Conservation (phyloP, 2,329 filamentous ascomycete genomes). For the Furcasterigmium sp. region DNA sequence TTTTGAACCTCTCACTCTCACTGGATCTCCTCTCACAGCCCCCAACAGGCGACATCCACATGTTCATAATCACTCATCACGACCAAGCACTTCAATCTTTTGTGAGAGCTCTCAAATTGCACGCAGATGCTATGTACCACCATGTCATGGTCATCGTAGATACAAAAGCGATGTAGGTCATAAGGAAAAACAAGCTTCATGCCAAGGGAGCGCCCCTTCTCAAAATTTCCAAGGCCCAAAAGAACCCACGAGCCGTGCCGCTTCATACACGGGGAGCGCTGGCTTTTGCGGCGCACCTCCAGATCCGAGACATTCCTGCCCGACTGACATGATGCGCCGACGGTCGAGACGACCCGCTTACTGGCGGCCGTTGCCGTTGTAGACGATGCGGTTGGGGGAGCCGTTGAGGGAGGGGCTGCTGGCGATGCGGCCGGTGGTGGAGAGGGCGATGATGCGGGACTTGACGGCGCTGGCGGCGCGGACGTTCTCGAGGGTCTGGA, state of each 20-base stretch:
- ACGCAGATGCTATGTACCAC: background rate
- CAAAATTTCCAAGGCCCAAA: background rate
- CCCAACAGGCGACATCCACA: too few species aligned
- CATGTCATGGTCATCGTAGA: background rate
- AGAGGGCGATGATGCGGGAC: conserved; percentile 33
- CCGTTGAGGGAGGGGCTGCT: conserved; percentile 20
- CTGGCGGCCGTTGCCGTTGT: conserved; percentile 32
- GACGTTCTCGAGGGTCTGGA: conserved; percentile 36
- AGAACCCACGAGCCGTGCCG: background rate
- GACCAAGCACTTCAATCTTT: background rate
- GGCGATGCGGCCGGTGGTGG: conserved; percentile 30
- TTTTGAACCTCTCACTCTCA: too few species aligned
- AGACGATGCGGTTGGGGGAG: conserved; percentile 40
- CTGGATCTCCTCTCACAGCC: too few species aligned
- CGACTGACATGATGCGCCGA: background rate
- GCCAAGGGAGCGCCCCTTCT: background rate
- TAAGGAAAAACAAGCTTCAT: background rate
- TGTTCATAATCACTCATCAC: too few species aligned
- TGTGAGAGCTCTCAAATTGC: background rate
- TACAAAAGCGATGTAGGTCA: background rate
- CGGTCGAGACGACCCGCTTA: background rate
- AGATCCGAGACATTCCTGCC: background rate
- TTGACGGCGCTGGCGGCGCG: conserved; percentile 36
- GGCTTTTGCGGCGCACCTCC: background rate
- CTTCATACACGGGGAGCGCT: background rate